A percentile compares a stretch with the other conserved stretches of the same genome.
phyloP scores from a whole-genome alignment of 768 basidiomycete species.

The Galerina sulciceps region DNA sequence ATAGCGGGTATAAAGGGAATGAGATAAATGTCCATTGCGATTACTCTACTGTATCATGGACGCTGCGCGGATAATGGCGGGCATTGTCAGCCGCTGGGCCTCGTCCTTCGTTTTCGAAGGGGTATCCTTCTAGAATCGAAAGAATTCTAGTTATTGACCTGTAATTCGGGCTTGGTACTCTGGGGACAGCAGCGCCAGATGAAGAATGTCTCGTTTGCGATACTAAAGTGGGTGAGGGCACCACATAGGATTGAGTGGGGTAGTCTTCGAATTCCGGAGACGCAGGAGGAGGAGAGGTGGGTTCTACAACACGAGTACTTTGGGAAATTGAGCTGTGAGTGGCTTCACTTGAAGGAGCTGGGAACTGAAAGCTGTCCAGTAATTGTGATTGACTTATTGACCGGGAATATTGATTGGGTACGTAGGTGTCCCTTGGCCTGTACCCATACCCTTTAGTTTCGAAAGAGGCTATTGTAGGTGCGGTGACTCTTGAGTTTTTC shows the following conservation, averaged over 20 bases:
- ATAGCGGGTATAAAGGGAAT: no score
- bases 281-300: neutral
- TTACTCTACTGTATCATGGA: no score
- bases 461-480: constrained; percentile 1
- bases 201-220: neutral
- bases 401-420: neutral
- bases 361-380: neutral
- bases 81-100: neutral
- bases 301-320: neutral
- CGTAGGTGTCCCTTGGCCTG: constrained; percentile 1
- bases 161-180: neutral
- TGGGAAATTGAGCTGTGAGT: no score
- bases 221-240: neutral
- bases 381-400: constrained; percentile 1
- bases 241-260: neutral
- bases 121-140: constrained; percentile 1
- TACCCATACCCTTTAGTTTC: neutral
- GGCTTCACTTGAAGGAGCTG: neutral
- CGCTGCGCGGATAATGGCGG: no score
- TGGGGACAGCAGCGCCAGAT: neutral
- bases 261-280: neutral
- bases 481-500: neutral
- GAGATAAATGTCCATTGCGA: no score
- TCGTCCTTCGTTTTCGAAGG: neutral
- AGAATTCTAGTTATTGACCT: neutral